Percentiles rank a stretch among this genome's conserved stretches.
These are phyloP conservation scores for Suillus brevipes DNA, from an alignment of 768 basidiomycete species.

Conservation along the genomic window DNA sequence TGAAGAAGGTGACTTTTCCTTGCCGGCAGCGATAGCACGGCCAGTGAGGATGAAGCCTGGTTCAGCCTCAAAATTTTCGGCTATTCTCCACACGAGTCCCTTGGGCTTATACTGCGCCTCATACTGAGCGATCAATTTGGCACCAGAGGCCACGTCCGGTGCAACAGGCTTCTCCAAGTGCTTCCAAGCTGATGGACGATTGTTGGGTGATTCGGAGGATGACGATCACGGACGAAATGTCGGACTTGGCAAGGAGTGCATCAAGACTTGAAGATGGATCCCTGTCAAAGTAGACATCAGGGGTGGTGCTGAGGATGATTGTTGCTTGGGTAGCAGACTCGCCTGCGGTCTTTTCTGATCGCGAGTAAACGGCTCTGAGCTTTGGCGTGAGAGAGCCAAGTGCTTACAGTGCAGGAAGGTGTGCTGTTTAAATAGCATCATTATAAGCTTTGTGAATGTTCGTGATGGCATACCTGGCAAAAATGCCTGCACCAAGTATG, in stretches of 20 bases:
- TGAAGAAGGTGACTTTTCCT: slow-evolving; percentile 73
- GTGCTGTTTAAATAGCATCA: slow-evolving; percentile 46
- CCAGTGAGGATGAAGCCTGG: slow-evolving; percentile 51
- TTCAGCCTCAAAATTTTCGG: slow-evolving; percentile 76
- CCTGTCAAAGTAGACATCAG: slow-evolving; percentile 58
- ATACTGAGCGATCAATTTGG: slow-evolving; percentile 66
- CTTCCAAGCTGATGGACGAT: slow-evolving; percentile 62
- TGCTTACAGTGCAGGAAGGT: slow-evolving; percentile 68
- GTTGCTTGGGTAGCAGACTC: slow-evolving; percentile 52
- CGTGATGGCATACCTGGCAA: slow-evolving; percentile 57
- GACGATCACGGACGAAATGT: slow-evolving; percentile 73
- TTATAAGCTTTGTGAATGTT: slow-evolving; percentile 20
- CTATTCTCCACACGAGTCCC: slow-evolving; percentile 76
- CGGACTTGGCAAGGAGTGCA: slow-evolving; percentile 61
- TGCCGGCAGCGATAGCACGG: slow-evolving; percentile 52
- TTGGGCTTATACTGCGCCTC: slow-evolving; percentile 62
- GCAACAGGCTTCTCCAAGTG: slow-evolving; percentile 84
- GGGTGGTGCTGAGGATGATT: slow-evolving; percentile 37
- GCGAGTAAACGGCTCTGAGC: slow-evolving; percentile 76
- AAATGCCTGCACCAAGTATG: slow-evolving; percentile 79
- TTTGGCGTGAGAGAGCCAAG: slow-evolving; percentile 47
- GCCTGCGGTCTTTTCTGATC: slow-evolving; percentile 61
- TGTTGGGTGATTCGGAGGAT: slow-evolving; percentile 77
- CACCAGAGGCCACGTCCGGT: slow-evolving; percentile 62
- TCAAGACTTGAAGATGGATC: slow-evolving; percentile 48